Base-by-base conservation (phyloP, 345 rosid species). In the Salix viminalis region DNA sequence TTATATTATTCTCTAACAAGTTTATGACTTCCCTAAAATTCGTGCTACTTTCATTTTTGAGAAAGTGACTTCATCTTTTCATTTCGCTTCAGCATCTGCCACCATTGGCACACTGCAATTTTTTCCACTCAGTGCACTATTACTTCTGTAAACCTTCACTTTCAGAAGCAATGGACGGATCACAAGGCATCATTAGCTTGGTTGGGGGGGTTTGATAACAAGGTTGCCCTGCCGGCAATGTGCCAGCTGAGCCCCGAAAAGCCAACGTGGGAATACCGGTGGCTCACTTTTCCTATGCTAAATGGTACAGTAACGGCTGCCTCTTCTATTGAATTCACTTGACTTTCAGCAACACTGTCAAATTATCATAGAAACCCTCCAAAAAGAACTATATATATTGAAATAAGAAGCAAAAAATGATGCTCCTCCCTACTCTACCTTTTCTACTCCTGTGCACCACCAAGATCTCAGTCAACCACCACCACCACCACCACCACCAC, bases 261-360 rank as follows among this genome's bases (percentile, higher is more conserved):
- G 30, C 82, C 90, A 75, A 79, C 82, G 67, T 77, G 83, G 83
- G 46, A 84, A 75, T 14, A 77, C 12, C 65, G 79, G 65, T 4
- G 89, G 34, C 44, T 82, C 70, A 34, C 36, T 34, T 34, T 34
- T 34, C 36, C 5, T 34, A 34, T 4, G 36, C 36, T 4, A 32
- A 32, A 32, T 3, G 34, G 34, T 32, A 32, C 36, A 34, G 0
- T 34, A 7, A 39, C 42, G 42, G 10, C 42, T 39, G 10, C 42
- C 42, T 39, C 42, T 39, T 90, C 94, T 90, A 87, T 86, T 42
- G 75, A 48, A 68, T 72, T 56, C 28, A 60, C 34, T 81, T 70
- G 16, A 67, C 66, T 79, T 72, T 26, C 41, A 65, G 18, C 26
- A 34, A 19, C 2, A 50, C 61, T 58, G 44, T 37, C 24, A 28